Percentiles rank a stretch among this genome's conserved stretches.
Evolutionary conservation across 1,284 basidiomycete genomes (phyloP).

Genomic region (Marasmius tenuissimus): DNA sequence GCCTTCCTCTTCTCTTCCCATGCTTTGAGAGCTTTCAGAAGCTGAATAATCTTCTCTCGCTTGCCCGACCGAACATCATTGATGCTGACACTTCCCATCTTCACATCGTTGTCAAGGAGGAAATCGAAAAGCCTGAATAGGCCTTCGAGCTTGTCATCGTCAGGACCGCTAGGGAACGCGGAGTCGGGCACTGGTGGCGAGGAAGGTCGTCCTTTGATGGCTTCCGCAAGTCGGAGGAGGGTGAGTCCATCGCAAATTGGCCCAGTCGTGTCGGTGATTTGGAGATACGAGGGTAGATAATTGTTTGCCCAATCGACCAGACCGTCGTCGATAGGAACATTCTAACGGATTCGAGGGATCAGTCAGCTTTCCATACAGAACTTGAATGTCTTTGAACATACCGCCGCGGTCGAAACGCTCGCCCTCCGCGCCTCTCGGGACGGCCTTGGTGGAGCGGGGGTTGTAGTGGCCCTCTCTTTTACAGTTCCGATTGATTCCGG

Average conservation of each 20-base stretch:
- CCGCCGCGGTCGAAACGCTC: conserved; percentile 31
- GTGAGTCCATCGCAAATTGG: conserved; percentile 67
- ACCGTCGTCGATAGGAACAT: conserved; percentile 40
- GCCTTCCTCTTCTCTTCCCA: conserved; percentile 76
- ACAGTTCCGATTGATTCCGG: conserved; percentile 12
- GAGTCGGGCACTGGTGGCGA: conserved; percentile 75
- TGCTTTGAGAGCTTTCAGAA: conserved; percentile 71
- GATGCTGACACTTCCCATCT: conserved; percentile 87
- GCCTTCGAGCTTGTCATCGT: conserved; percentile 84
- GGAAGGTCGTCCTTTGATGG: conserved; percentile 66
- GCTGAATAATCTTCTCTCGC: conserved; percentile 73
- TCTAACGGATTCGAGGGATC: conserved; percentile 16
- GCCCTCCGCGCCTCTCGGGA: conserved; percentile 57
- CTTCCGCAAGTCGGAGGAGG: conserved; percentile 74
- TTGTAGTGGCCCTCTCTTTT: conserved; percentile 1
- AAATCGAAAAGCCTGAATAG: conserved; percentile 89
- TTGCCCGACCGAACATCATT: conserved; percentile 85
- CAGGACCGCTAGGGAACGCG: conserved; percentile 66
- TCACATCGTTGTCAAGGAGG: conserved; percentile 84
- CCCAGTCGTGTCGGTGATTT: conserved; percentile 54
- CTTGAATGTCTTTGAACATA: neutral
- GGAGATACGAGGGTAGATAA: conserved; percentile 68
- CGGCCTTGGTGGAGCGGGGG: conserved; percentile 55
- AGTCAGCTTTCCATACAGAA: neutral
- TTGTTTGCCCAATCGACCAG: conserved; percentile 87